Evolutionary conservation across 257 asterid genomes (phyloP).

Genomic region (Cordia subcordata): DNA sequence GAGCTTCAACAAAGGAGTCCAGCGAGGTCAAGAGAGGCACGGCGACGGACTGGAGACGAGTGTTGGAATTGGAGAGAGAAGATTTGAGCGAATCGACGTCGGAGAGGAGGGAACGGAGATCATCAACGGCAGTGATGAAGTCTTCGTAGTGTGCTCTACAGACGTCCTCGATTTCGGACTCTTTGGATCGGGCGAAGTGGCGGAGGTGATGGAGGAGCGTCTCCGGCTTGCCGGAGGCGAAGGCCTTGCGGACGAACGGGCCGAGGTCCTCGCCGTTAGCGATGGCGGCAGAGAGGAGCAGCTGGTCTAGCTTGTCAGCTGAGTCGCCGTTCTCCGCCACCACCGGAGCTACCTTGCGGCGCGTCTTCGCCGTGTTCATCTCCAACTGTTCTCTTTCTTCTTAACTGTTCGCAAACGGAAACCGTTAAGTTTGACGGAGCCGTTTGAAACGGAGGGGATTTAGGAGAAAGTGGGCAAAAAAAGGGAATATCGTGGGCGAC

Average conservation of each 20-base stretch:
- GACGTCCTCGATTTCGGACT: slow-evolving; percentile 89
- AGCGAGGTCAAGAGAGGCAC: slow-evolving; percentile 69
- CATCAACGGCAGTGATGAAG: slow-evolving; percentile 94
- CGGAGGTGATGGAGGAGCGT: slow-evolving; percentile 73
- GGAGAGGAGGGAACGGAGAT: slow-evolving; percentile 88
- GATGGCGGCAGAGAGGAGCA: slow-evolving; percentile 79
- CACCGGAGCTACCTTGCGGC: slow-evolving; percentile 86
- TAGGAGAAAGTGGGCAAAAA: slow-evolving; percentile 15
- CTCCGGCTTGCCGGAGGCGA: slow-evolving; percentile 88
- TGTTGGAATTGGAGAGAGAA: slow-evolving; percentile 62
- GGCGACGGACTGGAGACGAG: slow-evolving; percentile 79
- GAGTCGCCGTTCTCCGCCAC: slow-evolving; percentile 58
- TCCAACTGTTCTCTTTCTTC: not conserved
- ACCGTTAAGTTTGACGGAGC: slow-evolving; percentile 31
- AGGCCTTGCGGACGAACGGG: slow-evolving; percentile 77
- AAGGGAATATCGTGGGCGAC: slow-evolving; percentile 16
- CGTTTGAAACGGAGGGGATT: slow-evolving; percentile 45
- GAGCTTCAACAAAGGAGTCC: slow-evolving; percentile 74
- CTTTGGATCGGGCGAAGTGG: slow-evolving; percentile 75
- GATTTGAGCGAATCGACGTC: slow-evolving; percentile 93
- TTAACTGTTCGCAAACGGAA: slow-evolving; percentile 16
- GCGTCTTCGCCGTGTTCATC: slow-evolving; percentile 58
- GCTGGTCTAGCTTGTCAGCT: slow-evolving; percentile 86
- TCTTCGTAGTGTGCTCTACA: slow-evolving; percentile 96
- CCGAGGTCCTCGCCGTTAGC: slow-evolving; percentile 92